Percentiles rank a stretch among this genome's conserved stretches.
These are phyloP conservation scores for Saitozyma podzolica DNA, from an alignment of 768 basidiomycete genomes.

Conservation along the genomic window DNA sequence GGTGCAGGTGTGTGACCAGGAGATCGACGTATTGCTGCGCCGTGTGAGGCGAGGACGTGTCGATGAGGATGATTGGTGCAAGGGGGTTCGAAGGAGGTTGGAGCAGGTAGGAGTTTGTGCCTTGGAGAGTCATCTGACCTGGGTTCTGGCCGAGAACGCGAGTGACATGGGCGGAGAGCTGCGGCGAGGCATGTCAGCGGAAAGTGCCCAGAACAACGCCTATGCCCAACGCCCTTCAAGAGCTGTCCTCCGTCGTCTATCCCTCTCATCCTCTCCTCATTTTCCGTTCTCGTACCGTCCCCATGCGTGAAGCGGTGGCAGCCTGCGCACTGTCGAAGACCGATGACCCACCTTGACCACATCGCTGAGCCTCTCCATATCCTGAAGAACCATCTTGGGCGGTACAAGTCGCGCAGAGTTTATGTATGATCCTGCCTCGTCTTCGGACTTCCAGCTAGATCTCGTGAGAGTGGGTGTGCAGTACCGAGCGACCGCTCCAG, in stretches of 20 bases:
- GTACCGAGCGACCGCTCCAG: too few species aligned
- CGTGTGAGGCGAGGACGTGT: conserved; percentile 47
- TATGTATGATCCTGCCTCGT: neutral
- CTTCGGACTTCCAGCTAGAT: conserved; percentile 1
- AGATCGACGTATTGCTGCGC: conserved; percentile 38
- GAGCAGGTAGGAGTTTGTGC: conserved; percentile 48
- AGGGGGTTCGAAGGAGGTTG: conserved; percentile 42
- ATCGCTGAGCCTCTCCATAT: conserved; percentile 30
- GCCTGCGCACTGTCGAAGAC: neutral
- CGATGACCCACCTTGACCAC: conserved; percentile 28
- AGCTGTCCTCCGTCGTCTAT: too few species aligned
- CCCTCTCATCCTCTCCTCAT: too few species aligned
- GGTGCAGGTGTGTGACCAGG: conserved; percentile 38
- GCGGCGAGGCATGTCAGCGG: neutral
- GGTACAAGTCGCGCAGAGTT: neutral
- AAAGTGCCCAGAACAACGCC: neutral
- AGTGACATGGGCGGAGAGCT: conserved; percentile 48
- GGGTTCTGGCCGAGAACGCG: conserved; percentile 46
- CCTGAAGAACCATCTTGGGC: conserved; percentile 23
- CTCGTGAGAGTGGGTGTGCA: neutral
- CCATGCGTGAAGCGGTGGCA: too few species aligned
- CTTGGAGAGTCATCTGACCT: conserved; percentile 45
- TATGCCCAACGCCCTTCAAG: too few species aligned
- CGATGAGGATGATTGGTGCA: conserved; percentile 45
- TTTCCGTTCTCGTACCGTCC: too few species aligned